A percentile compares a stretch with the other conserved stretches of the same genome.
Evolutionary conservation across 306 rosid species (phyloP).

Genomic region (Gynostemma pentaphyllum): DNA sequence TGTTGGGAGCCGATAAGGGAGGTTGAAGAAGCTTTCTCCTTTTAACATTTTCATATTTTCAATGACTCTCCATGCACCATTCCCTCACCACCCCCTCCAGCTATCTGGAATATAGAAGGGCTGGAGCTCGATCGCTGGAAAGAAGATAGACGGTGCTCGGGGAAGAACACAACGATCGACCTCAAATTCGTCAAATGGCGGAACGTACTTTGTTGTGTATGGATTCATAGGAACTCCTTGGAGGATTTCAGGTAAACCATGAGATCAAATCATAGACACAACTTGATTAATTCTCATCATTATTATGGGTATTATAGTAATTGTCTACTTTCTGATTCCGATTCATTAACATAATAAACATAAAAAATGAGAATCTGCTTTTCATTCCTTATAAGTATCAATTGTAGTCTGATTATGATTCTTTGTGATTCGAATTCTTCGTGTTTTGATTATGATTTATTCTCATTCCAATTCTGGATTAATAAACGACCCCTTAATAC

Average conservation of each 20-base stretch:
- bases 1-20: slow-evolving; percentile 12
- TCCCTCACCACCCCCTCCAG: slow-evolving; percentile 58
- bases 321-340: too few relatives aligned
- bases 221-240: slow-evolving; percentile 49
- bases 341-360: too few relatives aligned
- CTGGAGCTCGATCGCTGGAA: slow-evolving; percentile 64
- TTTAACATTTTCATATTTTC: too few relatives aligned
- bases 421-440: too few relatives aligned
- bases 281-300: too few relatives aligned
- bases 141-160: slow-evolving; percentile 30
- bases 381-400: too few relatives aligned
- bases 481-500: too few relatives aligned
- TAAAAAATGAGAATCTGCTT: too few relatives aligned
- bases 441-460: too few relatives aligned
- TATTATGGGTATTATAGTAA: too few relatives aligned
- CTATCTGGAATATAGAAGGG: slow-evolving; percentile 65
- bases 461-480: too few relatives aligned
- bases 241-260: slow-evolving; percentile 80
- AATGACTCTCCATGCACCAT: slow-evolving; percentile 26
- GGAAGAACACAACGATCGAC: slow-evolving; percentile 68
- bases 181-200: slow-evolving; percentile 90
- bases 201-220: slow-evolving; percentile 46
- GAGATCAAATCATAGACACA: slow-evolving; percentile 9
- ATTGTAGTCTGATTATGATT: too few relatives aligned
- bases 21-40: slow-evolving; percentile 4